Evolutionary conservation across 2,329 filamentous ascomycete species (phyloP), one percentile per base, ranked within the genome.

Genomic region (Colletotrichum tamarilloi): DNA sequence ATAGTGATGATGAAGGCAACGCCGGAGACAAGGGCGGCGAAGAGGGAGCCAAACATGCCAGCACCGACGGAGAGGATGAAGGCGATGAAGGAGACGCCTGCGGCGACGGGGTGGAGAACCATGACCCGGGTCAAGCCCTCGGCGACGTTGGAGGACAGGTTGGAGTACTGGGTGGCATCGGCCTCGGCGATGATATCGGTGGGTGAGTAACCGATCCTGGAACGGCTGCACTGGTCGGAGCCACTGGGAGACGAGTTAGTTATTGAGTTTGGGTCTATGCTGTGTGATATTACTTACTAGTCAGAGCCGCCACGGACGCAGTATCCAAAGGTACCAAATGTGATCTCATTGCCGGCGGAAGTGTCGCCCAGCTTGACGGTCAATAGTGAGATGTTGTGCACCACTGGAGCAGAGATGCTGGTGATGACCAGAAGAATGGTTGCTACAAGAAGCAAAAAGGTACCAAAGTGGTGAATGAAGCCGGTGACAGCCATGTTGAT

Each of bases 81-180:
- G 72, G 89, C 88, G 74, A 91, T 82, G 82, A 92, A 91, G 76
- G 86, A 83, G 3, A 92, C 79, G 68, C 83, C 89, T 73, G 86
- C 85, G n/a, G 86, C 88, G 77, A 92, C 82, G 32, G 91, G 89
- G 82, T 92, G 90, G 72, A 92, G 85, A 65, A 92, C 81, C 89
- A 92, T 89, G 74, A 89, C 87, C 75, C 84, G 83, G 55, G 90
- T 91, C 53, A 92, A 84, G 32, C 80, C 82, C 75, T 85, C 85
- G 71, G 85, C 81, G 46, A 87, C 86, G 74, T 83, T 80, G 70
- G 82, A 80, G 24, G 85, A 82, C 70, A 84, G 82, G 62, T 80
- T 76, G 74, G 84, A 84, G 79, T 88, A 87, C 49, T 81, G 69
- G 59, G 80, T 82, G 62, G 78, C 77, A 68, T 85, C 82, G 59